Percentiles rank a stretch among this genome's conserved stretches.
phyloP scores from a whole-genome alignment of 768 basidiomycete species.

The Pleurotus salmoneostramineus region DNA sequence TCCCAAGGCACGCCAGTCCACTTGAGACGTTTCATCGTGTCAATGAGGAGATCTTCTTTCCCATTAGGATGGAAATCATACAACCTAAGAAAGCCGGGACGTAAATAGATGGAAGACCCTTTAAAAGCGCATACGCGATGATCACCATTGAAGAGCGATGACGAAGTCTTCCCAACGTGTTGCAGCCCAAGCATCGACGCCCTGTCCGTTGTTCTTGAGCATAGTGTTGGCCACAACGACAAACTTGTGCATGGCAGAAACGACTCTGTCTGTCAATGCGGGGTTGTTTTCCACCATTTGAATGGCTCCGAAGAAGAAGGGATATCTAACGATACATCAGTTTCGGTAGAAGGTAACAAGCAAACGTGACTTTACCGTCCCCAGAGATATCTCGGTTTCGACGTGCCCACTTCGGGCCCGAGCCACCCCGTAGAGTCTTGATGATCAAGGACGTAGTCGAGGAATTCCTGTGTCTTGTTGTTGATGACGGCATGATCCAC shows the following conservation, averaged over 20 bases:
- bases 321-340: slow-evolving; percentile 30
- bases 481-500: slow-evolving; percentile 42
- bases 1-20: slow-evolving; percentile 53
- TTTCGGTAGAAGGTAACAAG: background rate
- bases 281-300: slow-evolving; percentile 50
- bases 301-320: slow-evolving; percentile 56
- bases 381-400: slow-evolving; percentile 51
- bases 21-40: slow-evolving; percentile 51
- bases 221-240: slow-evolving; percentile 49
- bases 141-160: slow-evolving; percentile 49
- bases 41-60: slow-evolving; percentile 42
- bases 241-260: slow-evolving; percentile 49
- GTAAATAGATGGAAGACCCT: too few relatives aligned
- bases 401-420: slow-evolving; percentile 50
- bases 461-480: slow-evolving; percentile 40
- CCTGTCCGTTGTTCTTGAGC: slow-evolving; percentile 43
- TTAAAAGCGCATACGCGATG: background rate
- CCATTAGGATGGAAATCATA: slow-evolving; percentile 50
- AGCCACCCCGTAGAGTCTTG: slow-evolving; percentile 55
- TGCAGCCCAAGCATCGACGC: slow-evolving; percentile 49
- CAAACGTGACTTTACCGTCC: slow-evolving; percentile 31
- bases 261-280: slow-evolving; percentile 38
- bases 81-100: slow-evolving; percentile 29
- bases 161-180: slow-evolving; percentile 61
- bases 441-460: slow-evolving; percentile 45